Percentiles rank a stretch among this genome's conserved stretches.
Conservation (phyloP, 257 asterid species). For the Solanum bukasovii region DNA sequence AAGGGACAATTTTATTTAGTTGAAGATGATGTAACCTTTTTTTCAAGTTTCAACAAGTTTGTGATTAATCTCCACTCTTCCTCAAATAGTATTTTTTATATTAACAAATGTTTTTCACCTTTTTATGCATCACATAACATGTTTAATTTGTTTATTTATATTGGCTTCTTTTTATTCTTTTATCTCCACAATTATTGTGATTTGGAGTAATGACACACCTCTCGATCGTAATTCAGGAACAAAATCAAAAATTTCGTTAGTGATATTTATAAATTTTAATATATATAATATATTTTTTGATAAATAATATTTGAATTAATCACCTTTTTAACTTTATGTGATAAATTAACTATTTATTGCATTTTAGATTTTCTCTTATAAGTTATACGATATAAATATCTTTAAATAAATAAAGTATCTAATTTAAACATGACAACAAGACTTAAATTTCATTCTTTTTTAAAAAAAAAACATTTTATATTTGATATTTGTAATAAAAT, state of each 20-base stretch:
- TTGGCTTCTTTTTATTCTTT: background rate
- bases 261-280: background rate
- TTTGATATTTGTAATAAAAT: too few species aligned
- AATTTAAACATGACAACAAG: background rate
- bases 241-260: background rate
- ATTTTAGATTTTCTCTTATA: background rate
- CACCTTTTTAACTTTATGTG: background rate
- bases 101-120: background rate
- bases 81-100: background rate
- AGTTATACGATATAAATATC: background rate
- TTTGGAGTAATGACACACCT: too few species aligned
- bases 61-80: background rate
- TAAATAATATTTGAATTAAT: background rate
- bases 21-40: background rate
- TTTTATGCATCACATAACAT: background rate
- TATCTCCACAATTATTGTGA: background rate
- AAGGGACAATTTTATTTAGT: background rate
- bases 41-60: background rate
- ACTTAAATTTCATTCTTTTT: background rate
- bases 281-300: background rate
- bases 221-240: fast-evolving
- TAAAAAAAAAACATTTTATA: too few species aligned
- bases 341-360: background rate
- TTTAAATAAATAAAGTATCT: background rate
- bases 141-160: background rate